Conservation (phyloP, 805 yeast species). For the Pichia occidentalis region DNA sequence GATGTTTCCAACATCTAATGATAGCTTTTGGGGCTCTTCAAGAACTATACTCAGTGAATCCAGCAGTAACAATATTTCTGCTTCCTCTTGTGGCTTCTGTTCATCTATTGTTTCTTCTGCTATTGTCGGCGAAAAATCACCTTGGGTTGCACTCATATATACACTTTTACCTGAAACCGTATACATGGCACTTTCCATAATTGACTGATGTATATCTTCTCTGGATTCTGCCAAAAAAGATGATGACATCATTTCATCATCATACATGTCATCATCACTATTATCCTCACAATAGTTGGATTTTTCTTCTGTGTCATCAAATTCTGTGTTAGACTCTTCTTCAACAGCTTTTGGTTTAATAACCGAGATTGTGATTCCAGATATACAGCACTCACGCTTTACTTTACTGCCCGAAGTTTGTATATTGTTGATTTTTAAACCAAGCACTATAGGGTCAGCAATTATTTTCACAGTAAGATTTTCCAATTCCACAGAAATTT, state of each 20-base stretch:
- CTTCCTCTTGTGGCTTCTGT: background rate
- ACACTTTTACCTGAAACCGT: conserved; percentile 60
- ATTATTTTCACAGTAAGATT: conserved; percentile 44
- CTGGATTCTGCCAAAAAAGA: conserved; percentile 27
- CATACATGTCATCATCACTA: conserved; percentile 28
- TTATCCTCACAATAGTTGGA: conserved; percentile 6
- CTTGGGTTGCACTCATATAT: conserved; percentile 71
- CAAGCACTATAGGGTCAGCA: conserved; percentile 37
- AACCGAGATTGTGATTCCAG: conserved; percentile 36
- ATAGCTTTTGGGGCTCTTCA: conserved; percentile 26
- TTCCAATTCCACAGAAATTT: conserved; percentile 45
- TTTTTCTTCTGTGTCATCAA: background rate
- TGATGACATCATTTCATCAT: conserved; percentile 32
- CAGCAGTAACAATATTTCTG: conserved; percentile 4
- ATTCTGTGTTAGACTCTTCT: conserved; percentile 17
- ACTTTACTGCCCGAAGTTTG: conserved; percentile 40
- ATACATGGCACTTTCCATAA: conserved; percentile 53
- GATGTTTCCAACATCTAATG: conserved; percentile 34
- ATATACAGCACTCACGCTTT: conserved; percentile 33
- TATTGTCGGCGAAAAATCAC: conserved; percentile 34
- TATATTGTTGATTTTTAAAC: conserved; percentile 28
- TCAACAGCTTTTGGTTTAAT: conserved; percentile 35
- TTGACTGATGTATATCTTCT: conserved; percentile 27
- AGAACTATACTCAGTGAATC: conserved; percentile 3
- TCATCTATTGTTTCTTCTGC: conserved; percentile 3